phyloP scores from a whole-genome alignment of 805 yeast genomes.

The Komagataella mondaviorum region DNA sequence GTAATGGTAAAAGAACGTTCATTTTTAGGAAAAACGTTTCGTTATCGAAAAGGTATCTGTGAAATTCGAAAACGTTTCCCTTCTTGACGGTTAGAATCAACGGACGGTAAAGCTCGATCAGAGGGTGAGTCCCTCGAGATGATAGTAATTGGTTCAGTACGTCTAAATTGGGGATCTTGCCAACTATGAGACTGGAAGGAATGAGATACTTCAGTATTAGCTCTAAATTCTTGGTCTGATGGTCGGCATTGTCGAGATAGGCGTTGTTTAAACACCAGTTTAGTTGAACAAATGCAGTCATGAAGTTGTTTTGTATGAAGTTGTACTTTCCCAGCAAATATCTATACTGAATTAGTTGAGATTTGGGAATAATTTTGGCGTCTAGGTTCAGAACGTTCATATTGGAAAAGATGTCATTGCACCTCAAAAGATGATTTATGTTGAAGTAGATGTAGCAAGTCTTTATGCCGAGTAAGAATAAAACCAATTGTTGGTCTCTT shows the following conservation, averaged over 20 bases:
- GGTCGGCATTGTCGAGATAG: slow-evolving; percentile 9
- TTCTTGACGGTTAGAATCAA: slow-evolving; percentile 19
- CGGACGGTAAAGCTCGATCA: slow-evolving; percentile 21
- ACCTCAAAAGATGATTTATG: slow-evolving; percentile 40
- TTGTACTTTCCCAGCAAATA: slow-evolving; percentile 40
- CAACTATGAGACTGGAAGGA: slow-evolving; percentile 40
- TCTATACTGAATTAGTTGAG: slow-evolving; percentile 37
- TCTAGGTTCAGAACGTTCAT: slow-evolving; percentile 36
- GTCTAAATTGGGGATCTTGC: slow-evolving; percentile 29
- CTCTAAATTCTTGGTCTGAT: slow-evolving; percentile 17
- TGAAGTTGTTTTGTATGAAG: slow-evolving; percentile 35
- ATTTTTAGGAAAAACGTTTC: slow-evolving; percentile 23
- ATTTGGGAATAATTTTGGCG: slow-evolving; percentile 22
- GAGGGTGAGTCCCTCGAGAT: slow-evolving; percentile 2
- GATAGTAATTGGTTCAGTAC: slow-evolving; percentile 7
- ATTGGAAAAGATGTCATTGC: slow-evolving; percentile 49
- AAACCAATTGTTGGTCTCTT: slow-evolving; percentile 26
- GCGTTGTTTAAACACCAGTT: slow-evolving; percentile 31
- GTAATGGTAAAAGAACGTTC: slow-evolving; percentile 26
- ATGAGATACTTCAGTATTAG: slow-evolving; percentile 30
- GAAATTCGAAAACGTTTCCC: slow-evolving; percentile 29
- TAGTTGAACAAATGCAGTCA: slow-evolving; percentile 32
- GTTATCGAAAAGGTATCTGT: slow-evolving; percentile 16
- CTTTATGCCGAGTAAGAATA: slow-evolving; percentile 32
- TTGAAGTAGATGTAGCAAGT: slow-evolving; percentile 38